Conservation (phyloP, 495 filamentous ascomycete genomes). For the Beverwykella pulmonaria region DNA sequence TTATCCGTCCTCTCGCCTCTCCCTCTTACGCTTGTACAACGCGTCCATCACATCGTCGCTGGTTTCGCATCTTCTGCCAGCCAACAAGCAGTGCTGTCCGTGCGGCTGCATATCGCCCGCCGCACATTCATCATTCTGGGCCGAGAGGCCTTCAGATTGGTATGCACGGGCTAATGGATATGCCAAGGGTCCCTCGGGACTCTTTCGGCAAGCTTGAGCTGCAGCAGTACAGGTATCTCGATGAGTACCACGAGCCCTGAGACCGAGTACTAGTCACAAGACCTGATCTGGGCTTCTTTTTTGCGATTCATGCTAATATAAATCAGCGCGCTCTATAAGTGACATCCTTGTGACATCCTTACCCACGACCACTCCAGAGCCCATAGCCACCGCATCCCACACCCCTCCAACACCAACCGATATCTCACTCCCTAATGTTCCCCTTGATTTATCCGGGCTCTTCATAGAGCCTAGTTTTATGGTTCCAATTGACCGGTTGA, state of each 20-base stretch:
- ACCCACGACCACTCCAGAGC: neutral
- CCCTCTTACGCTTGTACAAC: constrained; percentile 22
- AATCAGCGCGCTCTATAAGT: constrained; percentile 3
- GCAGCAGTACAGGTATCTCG: too few relatives aligned
- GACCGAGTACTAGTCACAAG: constrained; percentile 11
- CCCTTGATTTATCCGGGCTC: constrained; percentile 2
- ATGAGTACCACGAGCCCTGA: constrained; percentile 4
- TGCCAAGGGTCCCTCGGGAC: constrained; percentile 2
- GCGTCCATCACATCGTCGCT: constrained; percentile 4
- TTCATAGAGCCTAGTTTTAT: constrained; percentile 37
- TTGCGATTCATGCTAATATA: neutral
- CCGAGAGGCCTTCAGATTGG: constrained; percentile 13
- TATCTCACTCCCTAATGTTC: neutral
- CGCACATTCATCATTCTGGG: constrained; percentile 3
- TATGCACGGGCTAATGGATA: constrained; percentile 17
- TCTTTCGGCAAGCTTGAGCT: neutral
- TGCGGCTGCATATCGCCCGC: constrained; percentile 8
- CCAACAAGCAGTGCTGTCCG: neutral
- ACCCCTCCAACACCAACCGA: neutral
- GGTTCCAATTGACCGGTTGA: constrained; percentile 37
- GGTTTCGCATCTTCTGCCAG: constrained; percentile 1
- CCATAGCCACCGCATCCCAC: neutral
- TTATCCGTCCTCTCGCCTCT: constrained; percentile 13
- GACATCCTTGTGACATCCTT: neutral
- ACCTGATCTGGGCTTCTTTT: neutral